These are phyloP conservation scores for Sphaerulina vaccinii DNA, from an alignment of 2,329 filamentous ascomycete species.

Conservation along the genomic window DNA sequence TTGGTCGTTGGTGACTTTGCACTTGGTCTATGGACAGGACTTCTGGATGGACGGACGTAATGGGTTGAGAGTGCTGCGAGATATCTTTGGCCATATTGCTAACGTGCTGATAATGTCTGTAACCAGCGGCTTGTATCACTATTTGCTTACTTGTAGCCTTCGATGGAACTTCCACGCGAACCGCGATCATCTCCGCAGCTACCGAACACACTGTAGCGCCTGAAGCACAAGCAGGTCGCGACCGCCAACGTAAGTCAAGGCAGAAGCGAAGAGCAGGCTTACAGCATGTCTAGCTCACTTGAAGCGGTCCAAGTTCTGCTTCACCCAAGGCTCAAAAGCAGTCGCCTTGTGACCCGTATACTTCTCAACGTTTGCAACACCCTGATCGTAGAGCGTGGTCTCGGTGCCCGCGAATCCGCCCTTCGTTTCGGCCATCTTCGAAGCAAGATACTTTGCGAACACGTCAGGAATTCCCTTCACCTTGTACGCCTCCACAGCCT, in stretches of 20 bases:
- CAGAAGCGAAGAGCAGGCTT: too few species aligned
- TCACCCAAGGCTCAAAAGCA: conserved; percentile 39
- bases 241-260: too few species aligned
- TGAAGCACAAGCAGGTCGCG: too few species aligned
- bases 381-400: conserved; percentile 19
- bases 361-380: conserved; percentile 35
- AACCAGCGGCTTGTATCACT: too few species aligned
- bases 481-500: not conserved
- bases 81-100: not conserved
- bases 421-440: not conserved
- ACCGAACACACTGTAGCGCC: too few species aligned
- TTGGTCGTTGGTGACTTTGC: not conserved
- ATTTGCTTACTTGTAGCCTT: not conserved
- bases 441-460: conserved; percentile 1
- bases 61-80: not conserved
- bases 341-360: conserved; percentile 36
- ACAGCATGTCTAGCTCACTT: too few species aligned
- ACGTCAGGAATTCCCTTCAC: conserved; percentile 1
- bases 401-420: not conserved
- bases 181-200: too few species aligned
- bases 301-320: conserved; percentile 31
- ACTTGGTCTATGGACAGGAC: not conserved
- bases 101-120: not conserved
- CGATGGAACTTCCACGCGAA: too few species aligned
- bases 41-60: conserved; percentile 1